Percentiles rank a stretch among this genome's conserved stretches.
Conservation (phyloP, 129 eudicot genomes). For the Chrysanthemum seticuspe region DNA sequence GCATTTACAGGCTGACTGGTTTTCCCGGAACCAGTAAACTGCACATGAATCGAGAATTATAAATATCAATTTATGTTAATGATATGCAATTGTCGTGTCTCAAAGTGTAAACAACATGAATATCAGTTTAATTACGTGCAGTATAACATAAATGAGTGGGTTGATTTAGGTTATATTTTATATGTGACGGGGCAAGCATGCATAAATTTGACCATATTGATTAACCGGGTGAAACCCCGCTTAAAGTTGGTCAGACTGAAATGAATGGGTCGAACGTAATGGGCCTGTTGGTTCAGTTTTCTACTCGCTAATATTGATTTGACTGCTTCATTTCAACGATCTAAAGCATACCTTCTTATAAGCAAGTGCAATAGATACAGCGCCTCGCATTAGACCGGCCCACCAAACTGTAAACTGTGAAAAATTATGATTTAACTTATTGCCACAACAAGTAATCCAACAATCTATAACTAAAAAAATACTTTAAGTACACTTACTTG, state of each 20-base stretch:
- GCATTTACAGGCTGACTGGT: constrained; percentile 82
- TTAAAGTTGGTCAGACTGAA: not conserved
- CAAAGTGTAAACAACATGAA: not conserved
- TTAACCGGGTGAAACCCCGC: not conserved
- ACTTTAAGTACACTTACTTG: constrained; percentile 40
- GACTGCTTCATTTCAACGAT: not conserved
- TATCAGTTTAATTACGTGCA: not conserved
- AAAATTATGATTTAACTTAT: not conserved
- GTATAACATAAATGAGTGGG: not conserved
- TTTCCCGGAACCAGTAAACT: constrained; percentile 80
- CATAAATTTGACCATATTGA: not conserved
- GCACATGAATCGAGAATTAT: constrained; percentile 24
- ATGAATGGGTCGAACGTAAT: too few relatives aligned
- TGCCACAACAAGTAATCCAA: not conserved
- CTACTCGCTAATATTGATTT: too few relatives aligned
- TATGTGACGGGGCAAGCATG: not conserved
- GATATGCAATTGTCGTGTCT: not conserved
- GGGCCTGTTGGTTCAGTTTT: not conserved
- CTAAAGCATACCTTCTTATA: constrained; percentile 66
- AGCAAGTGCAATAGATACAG: constrained; percentile 93
- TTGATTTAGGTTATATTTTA: not conserved
- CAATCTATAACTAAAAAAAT: not conserved
- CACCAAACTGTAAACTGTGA: constrained; percentile 78
- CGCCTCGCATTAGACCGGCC: constrained; percentile 96
- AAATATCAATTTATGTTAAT: not conserved